Base-by-base conservation (phyloP, 495 filamentous ascomycete genomes). In the Glonium stellatum region DNA sequence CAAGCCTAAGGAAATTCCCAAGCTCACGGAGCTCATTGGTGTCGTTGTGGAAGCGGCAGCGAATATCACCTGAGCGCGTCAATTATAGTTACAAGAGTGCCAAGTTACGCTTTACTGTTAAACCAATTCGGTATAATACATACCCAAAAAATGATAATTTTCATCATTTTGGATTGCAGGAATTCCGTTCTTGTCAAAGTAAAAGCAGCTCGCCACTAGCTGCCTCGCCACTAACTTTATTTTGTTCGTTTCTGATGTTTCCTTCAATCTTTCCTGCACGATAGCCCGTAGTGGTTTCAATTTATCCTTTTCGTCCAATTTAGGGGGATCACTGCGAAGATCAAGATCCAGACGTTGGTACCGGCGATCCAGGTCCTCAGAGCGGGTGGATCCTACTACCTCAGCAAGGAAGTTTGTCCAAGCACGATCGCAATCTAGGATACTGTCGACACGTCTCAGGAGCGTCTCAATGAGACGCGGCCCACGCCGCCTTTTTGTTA, bases 121-220 rank as follows among this genome's bases (percentile, higher is more conserved):
- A 23, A 31, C 3, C n/a, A 31, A 31, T 31, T 2, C 6, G 27
- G 27, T 31, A 6, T 6, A 31, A 31, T 3, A 31, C 27, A 6
- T 31, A 31, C 27, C 27, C 6, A 6, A 31, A 31, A 2, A 31
- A 31, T 31, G 6, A 31, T 31, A 31, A 31, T 31, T 31, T 31
- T 31, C 3, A 2, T 50, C 46, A 47, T 41, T 54, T 35, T 10
- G n/a, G 0, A 48, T 13, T 4, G 19, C 49, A 35, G 48, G 27
- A 18, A 10, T 36, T 49, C 46, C 59, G 18, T 61, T 36, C 37
- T 36, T 62, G 18, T 61, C 55, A 48, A 64, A 69, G 47, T 71
- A 71, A 54, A 71, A 71, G 4, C 41, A 60, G 47, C 58, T 66
- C 27, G 69, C 69, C 15, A 71, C 57, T 1, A 71, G 50, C 5